Evolutionary conservation across 306 rosid species (phyloP), one percentile per base, ranked within the genome.

Genomic region (Citrullus amarus): DNA sequence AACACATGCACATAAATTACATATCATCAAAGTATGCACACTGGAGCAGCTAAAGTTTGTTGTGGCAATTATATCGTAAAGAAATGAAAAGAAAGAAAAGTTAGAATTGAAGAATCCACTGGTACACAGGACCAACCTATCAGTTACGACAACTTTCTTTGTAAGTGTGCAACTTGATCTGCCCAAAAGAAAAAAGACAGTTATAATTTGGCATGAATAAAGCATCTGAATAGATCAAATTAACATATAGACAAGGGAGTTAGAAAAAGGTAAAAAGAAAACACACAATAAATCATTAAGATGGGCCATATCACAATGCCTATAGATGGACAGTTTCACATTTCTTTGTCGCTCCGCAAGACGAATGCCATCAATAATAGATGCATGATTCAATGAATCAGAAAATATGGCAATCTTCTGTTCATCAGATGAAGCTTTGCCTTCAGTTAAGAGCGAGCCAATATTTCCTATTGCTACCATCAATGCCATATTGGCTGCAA

Each of bases 401-500:
- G 97, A 92, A 87, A 94, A 94, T 70, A 94, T 65, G 76, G 98
- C 97, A 79, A 91, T 86, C 79, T 79, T 89, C 81, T 90, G 91
- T 48, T 90, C 87, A 53, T 88, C 87, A 61, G 86, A 89, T 59
- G 90, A 86, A 75, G 76, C 79, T 80, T 67, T 81, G 15, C 87
- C 88, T 73, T 86, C 82, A 81, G 88, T 88, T 83, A 92, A 81
- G 84, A 92, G 96, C 57, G 96, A 80, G 81, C 91, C 88, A 65
- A 95, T 79, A 73, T 89, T 91, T 85, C 97, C 98, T 61, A 95
- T 75, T 30, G 95, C 89, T 36, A 91, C 93, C 96, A 95, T 91
- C 88, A 91, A 11, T 11, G 98, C 97, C 98, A 91, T 92, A 89
- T 95, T 95, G 84, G 98, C 98, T 54, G 98, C 89, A 91, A 92